phyloP scores from a whole-genome alignment of 371 early-diverging fungal genomes.

The Haplosporangium sp. region DNA sequence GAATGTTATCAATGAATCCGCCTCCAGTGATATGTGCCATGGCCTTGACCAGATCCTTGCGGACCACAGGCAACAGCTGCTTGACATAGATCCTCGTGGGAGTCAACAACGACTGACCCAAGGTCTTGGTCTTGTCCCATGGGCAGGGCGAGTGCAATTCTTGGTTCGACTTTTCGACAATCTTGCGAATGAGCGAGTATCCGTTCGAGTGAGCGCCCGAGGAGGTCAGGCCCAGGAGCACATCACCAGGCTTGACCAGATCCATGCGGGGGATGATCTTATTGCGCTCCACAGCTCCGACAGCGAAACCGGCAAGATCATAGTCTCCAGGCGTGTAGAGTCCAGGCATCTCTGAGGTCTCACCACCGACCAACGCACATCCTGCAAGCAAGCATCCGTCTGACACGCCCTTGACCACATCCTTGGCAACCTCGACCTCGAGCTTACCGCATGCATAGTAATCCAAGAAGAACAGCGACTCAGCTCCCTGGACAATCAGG shows the following conservation, averaged over 20 bases:
- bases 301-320: conserved; percentile 97
- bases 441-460: conserved; percentile 96
- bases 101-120: conserved; percentile 89
- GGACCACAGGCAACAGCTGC: conserved; percentile 85
- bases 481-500: conserved; percentile 98
- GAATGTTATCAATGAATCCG: conserved; percentile 97
- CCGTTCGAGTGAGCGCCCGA: conserved; percentile 98
- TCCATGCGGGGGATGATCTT: conserved; percentile 88
- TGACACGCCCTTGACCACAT: conserved; percentile 94
- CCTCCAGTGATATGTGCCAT: conserved; percentile 99
- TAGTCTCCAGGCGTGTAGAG: conserved; percentile 89
- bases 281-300: conserved; percentile 94
- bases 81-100: conserved; percentile 97
- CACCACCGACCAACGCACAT: conserved; percentile 98
- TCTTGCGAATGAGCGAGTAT: conserved; percentile 94
- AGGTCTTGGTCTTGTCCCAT: conserved; percentile 65
- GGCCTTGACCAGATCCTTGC: conserved; percentile 85
- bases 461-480: conserved; percentile 97
- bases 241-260: conserved; percentile 82
- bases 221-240: conserved; percentile 90
- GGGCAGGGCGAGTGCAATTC: conserved; percentile 86
- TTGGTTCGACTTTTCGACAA: conserved; percentile 81
- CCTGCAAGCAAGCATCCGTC: conserved; percentile 92
- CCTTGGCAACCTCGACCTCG: conserved; percentile 89
- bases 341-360: conserved; percentile 99